Evolutionary conservation across 2,329 filamentous ascomycete genomes (phyloP).

Genomic region (Metarhizium anisopliae): DNA sequence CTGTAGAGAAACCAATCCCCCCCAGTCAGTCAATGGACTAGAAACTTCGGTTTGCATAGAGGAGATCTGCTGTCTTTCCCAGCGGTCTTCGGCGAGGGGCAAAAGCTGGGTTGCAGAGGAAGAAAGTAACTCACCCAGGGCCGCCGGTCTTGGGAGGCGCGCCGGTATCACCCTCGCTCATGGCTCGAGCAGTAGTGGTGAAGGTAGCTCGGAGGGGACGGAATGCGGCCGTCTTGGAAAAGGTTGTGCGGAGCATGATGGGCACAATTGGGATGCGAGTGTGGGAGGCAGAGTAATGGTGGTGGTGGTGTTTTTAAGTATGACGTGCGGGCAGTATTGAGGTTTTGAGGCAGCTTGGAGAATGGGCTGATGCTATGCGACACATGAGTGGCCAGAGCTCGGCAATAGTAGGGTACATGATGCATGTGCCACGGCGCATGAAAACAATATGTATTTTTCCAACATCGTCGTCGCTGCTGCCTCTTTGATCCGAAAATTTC

Average conservation of each 20-base stretch:
- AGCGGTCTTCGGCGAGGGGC: neutral
- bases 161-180: slow-evolving; percentile 64
- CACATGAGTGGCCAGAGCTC: neutral
- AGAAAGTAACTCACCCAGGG: slow-evolving; percentile 35
- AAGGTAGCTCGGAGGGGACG: slow-evolving; percentile 51
- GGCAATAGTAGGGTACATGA: neutral
- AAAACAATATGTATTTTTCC: neutral
- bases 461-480: neutral
- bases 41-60: neutral
- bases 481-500: neutral
- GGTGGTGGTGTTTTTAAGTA: slow-evolving; percentile 3
- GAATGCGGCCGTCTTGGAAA: slow-evolving; percentile 45
- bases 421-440: neutral
- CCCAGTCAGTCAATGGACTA: neutral
- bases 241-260: slow-evolving; percentile 59
- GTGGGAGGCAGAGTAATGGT: slow-evolving; percentile 5
- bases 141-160: slow-evolving; percentile 45
- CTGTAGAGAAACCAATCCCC: slow-evolving; percentile 33
- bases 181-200: slow-evolving; percentile 52
- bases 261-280: slow-evolving; percentile 7
- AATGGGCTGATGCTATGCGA: neutral
- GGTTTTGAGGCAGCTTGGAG: neutral
- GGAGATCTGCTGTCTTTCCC: too few relatives aligned
- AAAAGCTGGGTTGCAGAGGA: neutral
- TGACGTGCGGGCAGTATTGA: slow-evolving; percentile 5